Evolutionary conservation across 1,284 basidiomycete species (phyloP).

Genomic region (Porogramme epimiltina): DNA sequence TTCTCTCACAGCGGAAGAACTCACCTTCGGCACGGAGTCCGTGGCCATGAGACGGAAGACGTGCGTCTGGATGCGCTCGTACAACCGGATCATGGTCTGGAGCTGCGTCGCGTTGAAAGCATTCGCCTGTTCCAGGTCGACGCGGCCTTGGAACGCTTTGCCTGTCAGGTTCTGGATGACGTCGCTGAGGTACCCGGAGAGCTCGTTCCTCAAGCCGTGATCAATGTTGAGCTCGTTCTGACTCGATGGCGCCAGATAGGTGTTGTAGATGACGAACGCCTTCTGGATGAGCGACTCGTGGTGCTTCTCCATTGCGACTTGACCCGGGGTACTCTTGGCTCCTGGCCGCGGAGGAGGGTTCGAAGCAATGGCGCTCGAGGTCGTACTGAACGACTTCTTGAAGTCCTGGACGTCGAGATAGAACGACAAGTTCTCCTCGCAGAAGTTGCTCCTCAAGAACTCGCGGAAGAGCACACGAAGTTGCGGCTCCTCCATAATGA

Average conservation of each 20-base stretch:
- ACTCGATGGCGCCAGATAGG: constrained; percentile 93
- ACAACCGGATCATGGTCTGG: constrained; percentile 90
- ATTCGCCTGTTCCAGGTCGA: constrained; percentile 77
- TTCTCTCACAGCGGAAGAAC: constrained; percentile 26
- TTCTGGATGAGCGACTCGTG: constrained; percentile 95
- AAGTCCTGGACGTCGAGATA: constrained; percentile 98
- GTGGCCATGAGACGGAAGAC: constrained; percentile 98
- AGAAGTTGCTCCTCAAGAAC: constrained; percentile 92
- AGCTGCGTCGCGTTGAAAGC: constrained; percentile 92
- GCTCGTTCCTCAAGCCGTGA: constrained; percentile 92
- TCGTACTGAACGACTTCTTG: constrained; percentile 93
- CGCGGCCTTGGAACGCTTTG: constrained; percentile 74
- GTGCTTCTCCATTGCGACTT: constrained; percentile 94
- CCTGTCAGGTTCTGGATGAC: constrained; percentile 78
- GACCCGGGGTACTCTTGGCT: constrained; percentile 63
- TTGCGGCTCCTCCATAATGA: constrained; percentile 93
- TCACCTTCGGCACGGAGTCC: constrained; percentile 93
- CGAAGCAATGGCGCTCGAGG: constrained; percentile 85
- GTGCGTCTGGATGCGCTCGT: constrained; percentile 95
- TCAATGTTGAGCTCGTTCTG: constrained; percentile 98
- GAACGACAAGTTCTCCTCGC: constrained; percentile 97
- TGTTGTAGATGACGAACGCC: constrained; percentile 93
- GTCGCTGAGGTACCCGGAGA: constrained; percentile 90
- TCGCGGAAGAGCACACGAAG: constrained; percentile 92
- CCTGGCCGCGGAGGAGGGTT: constrained; percentile 37